These are phyloP conservation scores for Pseudozyma pruni DNA, from an alignment of 1,284 basidiomycete species.

Conservation along the genomic window DNA sequence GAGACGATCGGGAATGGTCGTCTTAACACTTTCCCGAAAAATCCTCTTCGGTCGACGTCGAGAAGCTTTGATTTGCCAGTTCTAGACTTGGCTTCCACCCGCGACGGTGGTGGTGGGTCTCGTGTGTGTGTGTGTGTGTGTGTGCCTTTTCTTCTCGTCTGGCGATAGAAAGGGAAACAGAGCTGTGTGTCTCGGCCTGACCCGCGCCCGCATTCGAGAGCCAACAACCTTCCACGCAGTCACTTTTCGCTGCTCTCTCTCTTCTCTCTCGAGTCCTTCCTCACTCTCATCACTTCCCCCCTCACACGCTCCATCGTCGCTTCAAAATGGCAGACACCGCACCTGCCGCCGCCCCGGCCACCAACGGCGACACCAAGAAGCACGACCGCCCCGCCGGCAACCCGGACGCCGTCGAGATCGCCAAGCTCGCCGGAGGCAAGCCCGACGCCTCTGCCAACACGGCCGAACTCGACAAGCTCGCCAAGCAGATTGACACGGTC, in stretches of 20 bases:
- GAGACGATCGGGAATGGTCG: slow-evolving; percentile 4
- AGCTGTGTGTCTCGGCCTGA: slow-evolving; percentile 8
- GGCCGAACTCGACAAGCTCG: slow-evolving; percentile 61
- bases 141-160: not conserved
- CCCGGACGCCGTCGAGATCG: slow-evolving; percentile 58
- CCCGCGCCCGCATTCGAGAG: slow-evolving; percentile 7
- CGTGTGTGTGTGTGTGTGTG: too few relatives aligned
- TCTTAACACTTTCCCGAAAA: too few relatives aligned
- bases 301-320: too few relatives aligned
- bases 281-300: not conserved
- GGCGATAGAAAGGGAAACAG: too few relatives aligned
- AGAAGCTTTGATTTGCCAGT: not conserved
- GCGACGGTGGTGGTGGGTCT: slow-evolving; percentile 7
- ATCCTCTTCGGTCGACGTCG: too few relatives aligned
- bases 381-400: slow-evolving; percentile 45
- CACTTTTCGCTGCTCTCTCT: slow-evolving; percentile 2
- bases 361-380: slow-evolving; percentile 14
- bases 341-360: slow-evolving; percentile 7
- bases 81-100: not conserved
- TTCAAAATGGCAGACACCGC: slow-evolving; percentile 39
- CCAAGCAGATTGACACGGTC: slow-evolving; percentile 58
- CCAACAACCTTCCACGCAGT: slow-evolving; percentile 26
- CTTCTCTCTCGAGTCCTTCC: not conserved
- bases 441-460: slow-evolving; percentile 62
- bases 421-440: slow-evolving; percentile 63